Base-by-base conservation (phyloP, 2,329 filamentous ascomycete species). In the Monilinia vaccinii-corymbosi region DNA sequence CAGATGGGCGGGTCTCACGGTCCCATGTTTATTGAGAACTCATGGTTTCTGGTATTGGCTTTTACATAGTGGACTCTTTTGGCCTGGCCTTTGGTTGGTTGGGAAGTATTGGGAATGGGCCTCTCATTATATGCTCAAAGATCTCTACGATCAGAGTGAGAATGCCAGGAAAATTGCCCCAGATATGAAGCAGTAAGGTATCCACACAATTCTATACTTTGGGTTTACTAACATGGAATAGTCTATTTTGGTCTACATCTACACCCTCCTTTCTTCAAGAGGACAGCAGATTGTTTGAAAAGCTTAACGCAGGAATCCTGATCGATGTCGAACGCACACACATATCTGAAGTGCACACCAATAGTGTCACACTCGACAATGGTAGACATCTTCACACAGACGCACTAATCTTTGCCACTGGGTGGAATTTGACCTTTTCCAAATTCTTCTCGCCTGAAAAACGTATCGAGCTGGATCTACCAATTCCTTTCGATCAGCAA, bases 11-110 rank as follows among this genome's bases (percentile, higher is more conserved):
- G 56, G 56, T 10, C 31, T 59, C 2, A 59, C 56, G 2, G 56
- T 59, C 5, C 51, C 58, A 13, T 56, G 50, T 32, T 11, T 60
- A 10, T 31, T 63, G 25, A 44, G 40, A n/a, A 52, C 48, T n/a
- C 50, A 56, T 9, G 60, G 60, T 7, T 64, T 63, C 38, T 63
- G 56, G 56, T 59, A 63, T 21, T 52, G 61, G 59, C 59, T 63
- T 23, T 45, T 63, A 4, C 61, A 64, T 14, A 59, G 55, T 46
- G 58, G 63, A 16, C 46, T 61, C 14, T 58, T 46, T 36, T 63
- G 61, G 58, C 36, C 62, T 1, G 55, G 56, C 25, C 46, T 46
- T 23, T 53, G 49, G 44, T 50, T 61, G 28, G 28, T 61, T 16
- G 56, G 49, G 3, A 59, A 59, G 21, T 59, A 59, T 44, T 59